Base-by-base conservation (phyloP, 345 rosid genomes). In the Hirschfeldia incana region DNA sequence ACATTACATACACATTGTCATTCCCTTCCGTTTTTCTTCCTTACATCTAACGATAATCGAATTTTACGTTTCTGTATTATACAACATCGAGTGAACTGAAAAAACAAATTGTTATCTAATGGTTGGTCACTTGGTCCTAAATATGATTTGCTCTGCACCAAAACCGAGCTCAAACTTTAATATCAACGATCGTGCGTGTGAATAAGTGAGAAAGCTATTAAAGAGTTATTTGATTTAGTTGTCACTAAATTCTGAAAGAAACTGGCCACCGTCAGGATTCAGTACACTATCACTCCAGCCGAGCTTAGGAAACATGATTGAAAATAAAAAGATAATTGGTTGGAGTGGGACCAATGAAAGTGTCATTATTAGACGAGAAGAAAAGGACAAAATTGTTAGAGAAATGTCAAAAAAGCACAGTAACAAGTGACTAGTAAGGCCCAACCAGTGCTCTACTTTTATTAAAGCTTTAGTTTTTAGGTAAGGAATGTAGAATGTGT, bases 331-430 rank as follows among this genome's bases (percentile, higher is more conserved):
- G 60, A 12, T 8, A 61, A 80, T 70, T 70, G 42, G 36, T 30
- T 55, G 28, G 65, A 58, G 83, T 80, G 83, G 83, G 83, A 63
- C 83, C 83, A 63, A 74, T 15, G 71, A 62, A 79, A 74, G 71
- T 60, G 69, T 62, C 78, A 81, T 81, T 78, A 76, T 74, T 78
- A 67, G 69, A 68, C 65, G 75, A 58, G 76, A 84, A 82, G 81
- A 68, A 74, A 74, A 69, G 42, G 79, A 80, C 79, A 80, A 9
- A 46, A 79, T 37, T 69, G 75, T 29, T 79, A 49, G 60, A 61
- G 66, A 79, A 62, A 74, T 74, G 66, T 79, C 66, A 62, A 74
- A 67, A 79, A 63, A 73, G 53, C 67, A 69, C 83, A 80, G 74
- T 63, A 59, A 27, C 58, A 51, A 66, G 70, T 65, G 79, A 57